Base-by-base conservation (phyloP, 2,329 filamentous ascomycete species). In the Lachnellula arida region DNA sequence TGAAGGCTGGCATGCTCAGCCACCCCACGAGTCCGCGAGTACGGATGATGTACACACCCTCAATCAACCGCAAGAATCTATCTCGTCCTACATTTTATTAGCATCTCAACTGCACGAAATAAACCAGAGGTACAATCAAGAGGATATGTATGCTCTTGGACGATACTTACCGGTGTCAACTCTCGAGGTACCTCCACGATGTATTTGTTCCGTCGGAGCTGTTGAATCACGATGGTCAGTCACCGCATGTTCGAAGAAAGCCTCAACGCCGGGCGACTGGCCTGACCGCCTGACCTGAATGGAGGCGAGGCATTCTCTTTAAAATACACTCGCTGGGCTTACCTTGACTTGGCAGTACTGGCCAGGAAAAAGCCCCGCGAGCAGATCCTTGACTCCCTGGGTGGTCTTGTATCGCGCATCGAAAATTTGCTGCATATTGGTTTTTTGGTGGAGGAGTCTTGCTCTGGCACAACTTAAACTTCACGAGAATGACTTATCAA, bases 351-450 rank as follows among this genome's bases (percentile, higher is more conserved):
- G 35, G 35, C 35, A 51, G n/a, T 19, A 40, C 32, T 55, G 42
- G 23, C 53, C 53, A 9, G 53, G 53, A 40, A 55, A 55, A 43
- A 55, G 53, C 42, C 49, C 34, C 22, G 40, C 53, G 22, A 55
- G 42, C 39, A 55, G 43, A 12, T 51, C 32, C 22, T 46, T 32
- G 15, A 55, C 7, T 2, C 12, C 25, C 15, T 19, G 11, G 15
- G 2, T 42, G 37, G 48, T 49, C n/a, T 54, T 23, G 19, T 54
- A 54, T 15, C 51, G 44, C 14, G 46, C 40, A 40, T 49, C 37
- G 35, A 54, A 37, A 4, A 54, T 39, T 49, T 54, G 52, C 23
- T 17, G 19, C 51, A 53, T 53, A 19, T 25, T 53, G 35, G 35
- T n/a, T 14, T 15, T 40, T 40, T 17, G 17, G 14, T n/a, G 5